Evolutionary conservation across 2,329 filamentous ascomycete species (phyloP).

Genomic region (Ciborinia camelliae): DNA sequence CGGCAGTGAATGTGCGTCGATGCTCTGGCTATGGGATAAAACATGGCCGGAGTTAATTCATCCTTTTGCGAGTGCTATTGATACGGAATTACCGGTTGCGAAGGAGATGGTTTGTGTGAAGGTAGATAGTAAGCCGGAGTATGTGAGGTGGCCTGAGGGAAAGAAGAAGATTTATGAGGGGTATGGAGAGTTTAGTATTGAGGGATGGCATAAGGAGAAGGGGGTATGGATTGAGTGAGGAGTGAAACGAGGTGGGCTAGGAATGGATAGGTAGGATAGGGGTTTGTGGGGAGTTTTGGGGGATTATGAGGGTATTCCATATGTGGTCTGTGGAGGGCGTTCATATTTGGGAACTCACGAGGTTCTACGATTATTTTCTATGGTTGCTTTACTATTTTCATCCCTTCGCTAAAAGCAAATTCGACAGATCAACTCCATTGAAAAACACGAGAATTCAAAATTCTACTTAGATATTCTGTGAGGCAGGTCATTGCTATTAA

Average conservation of each 20-base stretch:
- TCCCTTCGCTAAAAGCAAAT: too few species aligned
- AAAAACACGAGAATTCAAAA: too few species aligned
- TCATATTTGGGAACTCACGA: neutral
- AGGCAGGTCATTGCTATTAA: too few species aligned
- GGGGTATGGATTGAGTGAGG: slow-evolving; percentile 28
- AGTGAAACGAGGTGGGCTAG: neutral
- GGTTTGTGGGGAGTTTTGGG: neutral
- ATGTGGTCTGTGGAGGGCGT: too few species aligned
- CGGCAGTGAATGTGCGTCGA: slow-evolving; percentile 46
- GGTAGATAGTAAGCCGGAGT: slow-evolving; percentile 44
- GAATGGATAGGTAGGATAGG: neutral
- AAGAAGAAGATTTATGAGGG: slow-evolving; percentile 43
- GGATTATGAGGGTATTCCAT: too few species aligned
- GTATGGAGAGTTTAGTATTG: slow-evolving; percentile 42
- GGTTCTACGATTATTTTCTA: neutral
- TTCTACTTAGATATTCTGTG: too few species aligned
- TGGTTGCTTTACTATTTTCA: too few species aligned
- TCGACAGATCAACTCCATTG: too few species aligned
- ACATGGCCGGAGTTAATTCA: slow-evolving; percentile 48
- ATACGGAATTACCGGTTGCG: slow-evolving; percentile 44
- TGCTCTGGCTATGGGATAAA: slow-evolving; percentile 48
- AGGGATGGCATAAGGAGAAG: slow-evolving; percentile 46
- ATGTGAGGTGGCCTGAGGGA: slow-evolving; percentile 47
- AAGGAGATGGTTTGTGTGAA: slow-evolving; percentile 48
- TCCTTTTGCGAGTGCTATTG: slow-evolving; percentile 49